A percentile compares a stretch with the other conserved stretches of the same genome.
These are phyloP conservation scores for Sicyos edulis DNA, from an alignment of 306 rosid species.

Conservation along the genomic window DNA sequence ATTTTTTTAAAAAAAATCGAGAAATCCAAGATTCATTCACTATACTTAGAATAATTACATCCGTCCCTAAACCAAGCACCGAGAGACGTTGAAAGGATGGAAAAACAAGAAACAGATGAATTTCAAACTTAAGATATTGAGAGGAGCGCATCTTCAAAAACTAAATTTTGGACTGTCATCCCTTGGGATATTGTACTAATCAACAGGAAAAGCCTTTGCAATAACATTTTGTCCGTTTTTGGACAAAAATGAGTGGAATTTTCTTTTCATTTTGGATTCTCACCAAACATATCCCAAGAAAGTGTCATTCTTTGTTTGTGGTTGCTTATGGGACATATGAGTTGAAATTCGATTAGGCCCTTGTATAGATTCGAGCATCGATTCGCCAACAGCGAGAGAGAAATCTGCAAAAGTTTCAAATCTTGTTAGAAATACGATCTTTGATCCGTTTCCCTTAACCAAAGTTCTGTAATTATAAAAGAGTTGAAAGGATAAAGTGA, in stretches of 20 bases:
- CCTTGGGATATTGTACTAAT: background rate
- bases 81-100: no score
- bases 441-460: background rate
- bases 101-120: no score
- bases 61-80: no score
- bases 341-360: constrained; percentile 2
- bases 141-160: no score
- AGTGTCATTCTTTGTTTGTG: background rate
- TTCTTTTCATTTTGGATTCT: constrained; percentile 1
- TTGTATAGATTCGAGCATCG: background rate
- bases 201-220: background rate
- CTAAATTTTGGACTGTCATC: no score
- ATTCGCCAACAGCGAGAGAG: background rate
- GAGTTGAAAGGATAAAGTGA: background rate
- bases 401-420: background rate
- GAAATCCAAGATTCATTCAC: no score
- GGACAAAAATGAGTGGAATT: background rate
- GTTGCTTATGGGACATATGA: background rate
- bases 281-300: background rate
- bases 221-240: background rate
- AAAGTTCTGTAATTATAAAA: background rate
- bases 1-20: no score
- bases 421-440: background rate
- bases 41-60: no score
- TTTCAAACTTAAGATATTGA: no score